Evolutionary conservation across 805 yeast species (phyloP).

Genomic region (Spathaspora hagerdaliae): DNA sequence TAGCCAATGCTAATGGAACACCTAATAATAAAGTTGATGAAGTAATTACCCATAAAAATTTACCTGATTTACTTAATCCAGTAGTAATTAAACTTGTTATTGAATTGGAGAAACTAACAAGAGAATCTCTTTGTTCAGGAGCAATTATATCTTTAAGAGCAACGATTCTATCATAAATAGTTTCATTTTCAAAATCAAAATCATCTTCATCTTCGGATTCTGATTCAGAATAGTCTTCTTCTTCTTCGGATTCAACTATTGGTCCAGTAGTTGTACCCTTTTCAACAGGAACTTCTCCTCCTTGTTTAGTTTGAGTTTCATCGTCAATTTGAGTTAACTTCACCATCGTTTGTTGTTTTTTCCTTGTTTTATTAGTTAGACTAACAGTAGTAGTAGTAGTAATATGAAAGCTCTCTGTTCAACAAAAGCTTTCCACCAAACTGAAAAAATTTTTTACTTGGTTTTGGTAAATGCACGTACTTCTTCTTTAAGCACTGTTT

Average conservation of each 20-base stretch:
- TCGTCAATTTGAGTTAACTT: constrained; percentile 71
- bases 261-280: constrained; percentile 14
- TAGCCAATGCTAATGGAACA: constrained; percentile 86
- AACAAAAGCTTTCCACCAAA: not conserved
- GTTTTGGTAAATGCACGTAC: not conserved
- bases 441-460: not conserved
- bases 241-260: constrained; percentile 20
- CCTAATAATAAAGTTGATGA: constrained; percentile 83
- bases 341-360: constrained; percentile 47
- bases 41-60: constrained; percentile 78
- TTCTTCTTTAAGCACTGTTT: too few relatives aligned
- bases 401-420: too few relatives aligned
- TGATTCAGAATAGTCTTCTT: constrained; percentile 19
- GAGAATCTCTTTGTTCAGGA: constrained; percentile 68
- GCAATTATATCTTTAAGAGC: constrained; percentile 92
- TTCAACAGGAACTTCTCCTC: constrained; percentile 19
- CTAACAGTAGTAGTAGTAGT: too few relatives aligned
- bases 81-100: constrained; percentile 29
- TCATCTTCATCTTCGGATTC: constrained; percentile 56
- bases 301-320: constrained; percentile 39
- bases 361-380: not conserved
- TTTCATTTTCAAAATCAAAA: constrained; percentile 74
- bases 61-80: constrained; percentile 62
- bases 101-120: constrained; percentile 31
- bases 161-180: constrained; percentile 77